Conservation (phyloP, 192 early-diverging fungal species). For the Backusella tarrabulga region DNA sequence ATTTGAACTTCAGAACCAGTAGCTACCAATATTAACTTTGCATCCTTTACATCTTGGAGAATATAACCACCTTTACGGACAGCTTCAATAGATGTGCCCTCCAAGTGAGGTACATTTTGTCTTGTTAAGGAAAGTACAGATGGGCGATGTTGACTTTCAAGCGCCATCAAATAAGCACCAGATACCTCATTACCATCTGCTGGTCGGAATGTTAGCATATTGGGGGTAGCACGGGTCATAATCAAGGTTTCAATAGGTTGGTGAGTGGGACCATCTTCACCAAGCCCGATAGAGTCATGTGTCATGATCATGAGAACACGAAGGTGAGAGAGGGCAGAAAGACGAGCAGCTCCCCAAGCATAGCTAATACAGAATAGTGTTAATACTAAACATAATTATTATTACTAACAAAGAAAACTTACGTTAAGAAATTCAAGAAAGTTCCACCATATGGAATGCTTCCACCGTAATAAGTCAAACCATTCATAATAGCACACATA, state of each 20-base stretch:
- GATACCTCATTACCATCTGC: slow-evolving; percentile 94
- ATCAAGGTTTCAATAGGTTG: slow-evolving; percentile 97
- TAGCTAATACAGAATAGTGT: slow-evolving; percentile 39
- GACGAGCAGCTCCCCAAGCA: slow-evolving; percentile 80
- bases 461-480: slow-evolving; percentile 82
- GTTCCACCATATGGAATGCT: slow-evolving; percentile 82
- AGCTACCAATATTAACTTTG: slow-evolving; percentile 69
- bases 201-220: slow-evolving; percentile 81
- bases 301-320: slow-evolving; percentile 96
- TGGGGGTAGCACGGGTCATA: slow-evolving; percentile 82
- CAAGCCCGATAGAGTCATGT: slow-evolving; percentile 97
- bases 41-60: slow-evolving; percentile 55
- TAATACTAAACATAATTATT: background rate
- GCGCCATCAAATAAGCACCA: slow-evolving; percentile 83
- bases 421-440: slow-evolving; percentile 88
- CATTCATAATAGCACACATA: slow-evolving; percentile 92
- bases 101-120: slow-evolving; percentile 91
- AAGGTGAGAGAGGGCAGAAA: slow-evolving; percentile 81
- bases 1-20: slow-evolving; percentile 92
- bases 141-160: slow-evolving; percentile 64
- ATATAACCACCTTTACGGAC: slow-evolving; percentile 84
- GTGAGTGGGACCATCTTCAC: slow-evolving; percentile 98
- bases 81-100: slow-evolving; percentile 77
- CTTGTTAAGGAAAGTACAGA: slow-evolving; percentile 84
- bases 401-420: background rate